Conservation (phyloP, 305 asterid genomes). For the Ruellia speciosa region DNA sequence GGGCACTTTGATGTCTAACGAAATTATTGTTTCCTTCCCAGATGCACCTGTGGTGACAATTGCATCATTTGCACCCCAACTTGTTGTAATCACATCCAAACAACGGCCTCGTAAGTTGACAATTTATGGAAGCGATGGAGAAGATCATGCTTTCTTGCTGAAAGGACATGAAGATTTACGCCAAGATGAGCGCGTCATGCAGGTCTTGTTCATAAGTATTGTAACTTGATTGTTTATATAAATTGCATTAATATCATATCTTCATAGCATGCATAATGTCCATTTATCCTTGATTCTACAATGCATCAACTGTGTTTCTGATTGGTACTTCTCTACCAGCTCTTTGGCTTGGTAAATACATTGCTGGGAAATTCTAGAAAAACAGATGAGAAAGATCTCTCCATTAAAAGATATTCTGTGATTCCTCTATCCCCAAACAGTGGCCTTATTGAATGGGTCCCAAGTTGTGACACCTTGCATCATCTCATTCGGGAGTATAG, state of each 20-base stretch:
- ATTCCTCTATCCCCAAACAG: conserved; percentile 96
- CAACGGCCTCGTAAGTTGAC: conserved; percentile 98
- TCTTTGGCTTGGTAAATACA: conserved; percentile 91
- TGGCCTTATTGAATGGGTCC: conserved; percentile 98
- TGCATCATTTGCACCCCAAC: conserved; percentile 90
- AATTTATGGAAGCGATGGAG: conserved; percentile 90
- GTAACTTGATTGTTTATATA: conserved; percentile 4
- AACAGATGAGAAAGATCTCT: conserved; percentile 88
- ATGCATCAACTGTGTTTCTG: conserved; percentile 13
- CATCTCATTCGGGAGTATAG: conserved; percentile 93
- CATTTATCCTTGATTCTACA: conserved; percentile 7
- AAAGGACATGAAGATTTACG: conserved; percentile 99
- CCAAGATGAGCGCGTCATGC: conserved; percentile 99
- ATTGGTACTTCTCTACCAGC: conserved; percentile 39
- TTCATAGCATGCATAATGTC: conserved; percentile 2
- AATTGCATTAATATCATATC: conserved; percentile 15
- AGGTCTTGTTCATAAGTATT: conserved; percentile 39
- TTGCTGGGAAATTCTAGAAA: conserved; percentile 84
- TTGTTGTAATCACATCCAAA: conserved; percentile 93
- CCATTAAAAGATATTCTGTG: conserved; percentile 87
- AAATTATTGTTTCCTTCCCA: conserved; percentile 27
- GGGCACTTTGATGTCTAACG: conserved; percentile 4
- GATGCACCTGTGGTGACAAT: conserved; percentile 91
- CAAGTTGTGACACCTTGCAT: conserved; percentile 94
- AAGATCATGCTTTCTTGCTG: conserved; percentile 88